A percentile compares a stretch with the other conserved stretches of the same genome.
Evolutionary conservation across 768 basidiomycete species (phyloP).

Genomic region (Trametes villosa): DNA sequence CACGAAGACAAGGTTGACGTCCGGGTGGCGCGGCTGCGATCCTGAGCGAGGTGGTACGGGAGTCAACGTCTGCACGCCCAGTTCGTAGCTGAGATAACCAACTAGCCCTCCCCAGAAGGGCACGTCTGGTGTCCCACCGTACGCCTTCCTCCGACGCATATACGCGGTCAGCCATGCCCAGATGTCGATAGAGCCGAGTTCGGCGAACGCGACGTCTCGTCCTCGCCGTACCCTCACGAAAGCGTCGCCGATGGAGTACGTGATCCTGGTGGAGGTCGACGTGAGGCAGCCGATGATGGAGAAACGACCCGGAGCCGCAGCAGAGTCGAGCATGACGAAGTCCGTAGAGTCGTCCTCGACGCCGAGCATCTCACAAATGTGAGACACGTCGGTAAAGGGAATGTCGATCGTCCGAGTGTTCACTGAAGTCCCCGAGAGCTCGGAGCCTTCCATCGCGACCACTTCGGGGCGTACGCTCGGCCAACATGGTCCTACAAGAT

Average conservation of each 20-base stretch:
- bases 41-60: constrained; percentile 41
- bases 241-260: constrained; percentile 55
- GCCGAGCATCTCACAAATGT: constrained; percentile 66
- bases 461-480: constrained; percentile 42
- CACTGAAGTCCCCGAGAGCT: constrained; percentile 35
- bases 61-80: constrained; percentile 63
- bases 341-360: constrained; percentile 59
- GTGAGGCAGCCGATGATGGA: constrained; percentile 72
- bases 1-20: constrained; percentile 76
- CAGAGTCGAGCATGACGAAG: constrained; percentile 78
- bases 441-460: constrained; percentile 6
- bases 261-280: constrained; percentile 58
- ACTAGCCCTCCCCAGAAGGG: constrained; percentile 88
- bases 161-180: constrained; percentile 80
- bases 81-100: constrained; percentile 80
- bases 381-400: constrained; percentile 45
- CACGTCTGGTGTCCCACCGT: constrained; percentile 52
- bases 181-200: constrained; percentile 56
- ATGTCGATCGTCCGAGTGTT: constrained; percentile 46
- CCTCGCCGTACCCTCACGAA: constrained; percentile 51
- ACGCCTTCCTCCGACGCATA: constrained; percentile 57
- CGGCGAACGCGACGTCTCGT: constrained; percentile 39
- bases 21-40: constrained; percentile 51
- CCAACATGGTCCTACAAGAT: constrained; percentile 59
- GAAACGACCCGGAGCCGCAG: constrained; percentile 72